Evolutionary conservation across 1,284 basidiomycete genomes (phyloP), one percentile per base, ranked within the genome.

Genomic region (Moesziomyces sp.): DNA sequence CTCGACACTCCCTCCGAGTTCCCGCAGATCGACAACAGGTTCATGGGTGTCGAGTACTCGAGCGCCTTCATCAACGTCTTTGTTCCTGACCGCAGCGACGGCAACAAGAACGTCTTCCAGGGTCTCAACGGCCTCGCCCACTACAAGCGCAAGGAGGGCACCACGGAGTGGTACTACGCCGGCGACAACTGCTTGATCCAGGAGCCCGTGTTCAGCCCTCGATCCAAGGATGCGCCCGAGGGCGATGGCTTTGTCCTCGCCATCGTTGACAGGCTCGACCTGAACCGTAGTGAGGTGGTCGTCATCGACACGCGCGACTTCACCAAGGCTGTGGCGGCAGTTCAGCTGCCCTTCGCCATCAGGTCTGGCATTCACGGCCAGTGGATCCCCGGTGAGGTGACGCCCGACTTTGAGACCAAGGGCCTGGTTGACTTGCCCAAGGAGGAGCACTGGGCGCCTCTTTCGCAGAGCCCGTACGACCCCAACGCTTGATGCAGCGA

Each of bases 111-210:
- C 56, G 63, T 65, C 19, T 65, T 65, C 52, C 63, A 65, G 24
- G 63, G 63, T 7, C 57, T 65, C 56, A 65, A 65, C 44, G 63
- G 63, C 46, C 57, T 65, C 0, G 55, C 56, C 10, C 63, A 65
- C 57, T 65, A 58, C 44, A 40, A 46, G 18, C 63, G 63, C 43
- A 65, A 59, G 28, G 52, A 65, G 23, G 63, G 56, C 19, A 65
- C 51, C 6, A 50, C 48, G 35, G 63, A 59, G 3, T 65, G 47
- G 43, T 65, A 65, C 48, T 65, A 65, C 28, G 63, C 63, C 5
- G 63, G 63, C 14, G 63, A 65, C 56, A 65, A 65, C 35, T 65
- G 63, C 24, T 14, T 58, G 63, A 65, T 71, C n/a, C 68, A 71
- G 33, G 68, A 71, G 28, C 68, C 68, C 9, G 68, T 71, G 2